Evolutionary conservation across 495 filamentous ascomycete species (phyloP).

Genomic region (Aspergillus taichungensis): DNA sequence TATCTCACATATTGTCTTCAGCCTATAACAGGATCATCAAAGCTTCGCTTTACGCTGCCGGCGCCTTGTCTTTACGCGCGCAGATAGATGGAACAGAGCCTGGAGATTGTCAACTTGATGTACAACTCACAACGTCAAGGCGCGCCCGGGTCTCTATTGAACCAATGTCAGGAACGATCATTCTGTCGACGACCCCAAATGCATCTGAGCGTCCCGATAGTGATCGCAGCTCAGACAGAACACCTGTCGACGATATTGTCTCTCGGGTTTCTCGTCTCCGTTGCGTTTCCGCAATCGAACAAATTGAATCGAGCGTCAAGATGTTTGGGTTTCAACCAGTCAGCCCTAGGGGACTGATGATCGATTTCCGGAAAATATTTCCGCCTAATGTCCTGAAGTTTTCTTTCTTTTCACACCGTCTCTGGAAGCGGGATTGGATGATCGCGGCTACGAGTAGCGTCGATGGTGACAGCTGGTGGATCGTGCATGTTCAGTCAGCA

Average conservation of each 20-base stretch:
- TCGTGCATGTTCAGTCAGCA: conserved; percentile 46
- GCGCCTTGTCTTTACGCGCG: conserved; percentile 44
- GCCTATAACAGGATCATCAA: conserved; percentile 49
- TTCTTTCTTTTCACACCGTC: conserved; percentile 52
- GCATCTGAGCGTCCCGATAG: conserved; percentile 38
- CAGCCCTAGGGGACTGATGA: conserved; percentile 42
- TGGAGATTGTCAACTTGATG: conserved; percentile 52
- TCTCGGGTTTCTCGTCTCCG: conserved; percentile 47
- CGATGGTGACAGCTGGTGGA: conserved; percentile 69
- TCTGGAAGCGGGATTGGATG: conserved; percentile 60
- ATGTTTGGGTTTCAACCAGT: conserved; percentile 53
- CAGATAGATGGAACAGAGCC: conserved; percentile 50
- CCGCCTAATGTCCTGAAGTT: conserved; percentile 50
- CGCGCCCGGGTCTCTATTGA: conserved; percentile 57
- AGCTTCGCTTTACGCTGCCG: conserved; percentile 48
- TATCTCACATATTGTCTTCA: conserved; percentile 51
- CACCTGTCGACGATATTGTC: conserved; percentile 46
- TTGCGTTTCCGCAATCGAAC: conserved; percentile 48
- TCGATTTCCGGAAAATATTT: conserved; percentile 54
- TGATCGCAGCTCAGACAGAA: conserved; percentile 29
- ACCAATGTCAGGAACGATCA: conserved; percentile 43
- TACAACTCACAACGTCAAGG: conserved; percentile 56
- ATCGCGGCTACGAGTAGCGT: conserved; percentile 59
- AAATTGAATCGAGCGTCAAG: conserved; percentile 51
- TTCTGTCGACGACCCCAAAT: conserved; percentile 29